Base-by-base conservation (phyloP, 192 early-diverging fungal genomes). In the Coemansia sp. region DNA sequence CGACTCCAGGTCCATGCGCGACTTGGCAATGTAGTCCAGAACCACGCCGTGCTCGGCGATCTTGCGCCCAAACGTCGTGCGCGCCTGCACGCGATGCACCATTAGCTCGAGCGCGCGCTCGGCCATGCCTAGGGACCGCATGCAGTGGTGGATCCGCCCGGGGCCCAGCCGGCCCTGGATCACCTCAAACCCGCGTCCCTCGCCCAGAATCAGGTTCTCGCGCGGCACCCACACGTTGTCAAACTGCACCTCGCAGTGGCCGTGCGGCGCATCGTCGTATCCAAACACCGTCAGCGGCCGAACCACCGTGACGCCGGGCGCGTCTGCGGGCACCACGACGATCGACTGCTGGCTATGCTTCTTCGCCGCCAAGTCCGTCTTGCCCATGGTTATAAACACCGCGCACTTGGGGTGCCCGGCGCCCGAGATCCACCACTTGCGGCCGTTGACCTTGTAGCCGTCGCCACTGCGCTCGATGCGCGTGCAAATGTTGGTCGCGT, bases 401-500 rank as follows among this genome's bases (percentile, higher is more conserved):
- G 87, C 84, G 68, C 94, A 96, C 25, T 89, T 76, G 11, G 96
- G 96, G 55, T 99, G 92, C 23, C 93, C 93, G 8, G 92, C 90
- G 21, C 94, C 94, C n/a, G 90, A 90, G 55, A 95, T 96, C 92
- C 93, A 99, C 96, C 94, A 97, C 79, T 99, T 99, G 61, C 82
- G 84, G 9, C 89, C 89, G 51, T 86, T 91, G 50, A 91, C 79
- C 3, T 85, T 69, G 45, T 84, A 89, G 19, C 84, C 75, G 46
- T 80, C 70, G 20, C 36, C 83, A 14, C 79, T 80, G 17, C 82
- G 81, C 51, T 73, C 59, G 51, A 99, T 97, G 27, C 63, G 64
- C 27, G 90, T 88, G 68, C 88, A 82, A 51, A 99, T 99, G 79
- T 99, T 99, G 60, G 93, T 96, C 0, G 96, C 96, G 67, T 99